Percentiles rank a stretch among this genome's conserved stretches.
phyloP scores from a whole-genome alignment of 306 rosid genomes.

The Chamaecrista fasciculata region DNA sequence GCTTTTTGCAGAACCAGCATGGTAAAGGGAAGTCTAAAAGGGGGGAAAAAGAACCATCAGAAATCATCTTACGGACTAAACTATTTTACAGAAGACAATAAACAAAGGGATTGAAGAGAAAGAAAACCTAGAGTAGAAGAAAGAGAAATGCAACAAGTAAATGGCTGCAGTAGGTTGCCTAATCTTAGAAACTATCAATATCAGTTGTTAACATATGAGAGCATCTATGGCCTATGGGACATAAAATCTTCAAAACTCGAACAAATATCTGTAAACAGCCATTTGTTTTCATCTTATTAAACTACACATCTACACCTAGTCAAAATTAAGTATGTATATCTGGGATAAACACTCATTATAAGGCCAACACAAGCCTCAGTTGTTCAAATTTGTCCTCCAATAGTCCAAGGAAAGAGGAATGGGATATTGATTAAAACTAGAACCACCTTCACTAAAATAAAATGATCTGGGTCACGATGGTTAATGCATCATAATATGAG shows the following conservation, averaged over 20 bases:
- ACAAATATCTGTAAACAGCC: neutral
- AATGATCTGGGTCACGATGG: neutral
- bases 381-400: neutral
- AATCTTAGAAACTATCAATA: neutral
- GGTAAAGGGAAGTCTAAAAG: constrained; percentile 85
- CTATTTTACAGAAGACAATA: constrained; percentile 9
- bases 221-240: neutral
- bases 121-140: neutral
- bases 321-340: neutral
- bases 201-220: constrained; percentile 3
- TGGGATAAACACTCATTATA: neutral
- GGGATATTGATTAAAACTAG: neutral
- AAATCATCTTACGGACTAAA: constrained; percentile 21
- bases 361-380: neutral
- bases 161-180: neutral
- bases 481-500: neutral
- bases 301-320: neutral
- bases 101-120: neutral
- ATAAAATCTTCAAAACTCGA: neutral
- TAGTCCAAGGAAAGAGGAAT: neutral
- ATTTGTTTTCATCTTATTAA: constrained; percentile 7
- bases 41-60: constrained; percentile 11
- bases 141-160: neutral
- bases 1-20: constrained; percentile 90
- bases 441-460: neutral